Evolutionary conservation across 179 eudicot genomes (phyloP).

Genomic region (Vitellaria paradoxa): DNA sequence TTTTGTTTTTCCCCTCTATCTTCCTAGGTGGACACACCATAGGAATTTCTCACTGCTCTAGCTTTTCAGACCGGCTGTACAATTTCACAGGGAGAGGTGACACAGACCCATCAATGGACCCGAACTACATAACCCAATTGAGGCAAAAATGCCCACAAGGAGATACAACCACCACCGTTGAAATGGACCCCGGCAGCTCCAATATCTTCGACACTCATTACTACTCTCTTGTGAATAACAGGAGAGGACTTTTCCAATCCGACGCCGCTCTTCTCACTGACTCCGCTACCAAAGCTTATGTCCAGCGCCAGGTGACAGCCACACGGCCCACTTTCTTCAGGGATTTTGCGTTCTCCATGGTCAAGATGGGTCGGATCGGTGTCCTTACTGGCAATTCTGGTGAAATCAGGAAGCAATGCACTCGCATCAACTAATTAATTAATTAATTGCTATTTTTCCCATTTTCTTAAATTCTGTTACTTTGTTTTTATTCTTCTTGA

Average conservation of each 20-base stretch:
- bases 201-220: background rate
- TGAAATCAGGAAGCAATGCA: too few species aligned
- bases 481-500: too few species aligned
- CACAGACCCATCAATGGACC: conserved; percentile 11
- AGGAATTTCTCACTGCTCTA: background rate
- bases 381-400: too few species aligned
- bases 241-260: conserved; percentile 8
- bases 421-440: too few species aligned
- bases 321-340: too few species aligned
- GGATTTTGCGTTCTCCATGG: too few species aligned
- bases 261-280: background rate
- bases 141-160: background rate
- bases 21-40: conserved; percentile 19
- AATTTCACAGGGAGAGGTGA: background rate
- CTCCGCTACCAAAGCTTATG: background rate
- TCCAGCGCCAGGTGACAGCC: background rate
- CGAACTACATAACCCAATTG: background rate
- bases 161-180: background rate
- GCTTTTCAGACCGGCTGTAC: conserved; percentile 4
- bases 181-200: background rate
- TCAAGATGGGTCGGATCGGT: too few species aligned
- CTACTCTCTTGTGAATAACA: background rate
- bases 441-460: too few species aligned
- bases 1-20: too few species aligned
- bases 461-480: too few species aligned